Conservation (phyloP, 257 asterid species). For the Plantago elongata region DNA sequence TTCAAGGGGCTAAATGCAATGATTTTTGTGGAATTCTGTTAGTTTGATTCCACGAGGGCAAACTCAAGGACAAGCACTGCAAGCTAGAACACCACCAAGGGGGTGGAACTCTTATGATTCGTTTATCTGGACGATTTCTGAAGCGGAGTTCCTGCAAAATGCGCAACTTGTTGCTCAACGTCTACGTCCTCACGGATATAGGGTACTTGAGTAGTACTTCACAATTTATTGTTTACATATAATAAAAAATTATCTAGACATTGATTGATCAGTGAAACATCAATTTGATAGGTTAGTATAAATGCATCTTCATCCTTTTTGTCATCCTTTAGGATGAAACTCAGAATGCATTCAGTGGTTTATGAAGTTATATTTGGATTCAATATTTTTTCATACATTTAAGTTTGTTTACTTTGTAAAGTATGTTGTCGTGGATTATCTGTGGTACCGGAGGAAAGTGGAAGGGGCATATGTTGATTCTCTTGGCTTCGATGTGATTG, state of each 20-base stretch:
- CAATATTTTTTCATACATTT: not conserved
- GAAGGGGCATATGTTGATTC: slow-evolving; percentile 76
- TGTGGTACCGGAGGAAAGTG: slow-evolving; percentile 89
- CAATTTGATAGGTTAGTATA: too few species aligned
- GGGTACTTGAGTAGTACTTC: slow-evolving; percentile 38
- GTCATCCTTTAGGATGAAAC: too few species aligned
- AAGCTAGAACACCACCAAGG: slow-evolving; percentile 70
- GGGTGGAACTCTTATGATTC: slow-evolving; percentile 99
- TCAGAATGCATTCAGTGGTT: too few species aligned
- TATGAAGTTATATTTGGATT: too few species aligned
- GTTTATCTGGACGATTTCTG: slow-evolving; percentile 83
- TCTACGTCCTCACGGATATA: slow-evolving; percentile 61
- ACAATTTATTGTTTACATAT: not conserved
- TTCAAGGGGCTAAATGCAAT: not conserved
- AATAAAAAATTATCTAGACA: not conserved
- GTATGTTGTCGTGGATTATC: slow-evolving; percentile 98
- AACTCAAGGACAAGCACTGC: slow-evolving; percentile 30
- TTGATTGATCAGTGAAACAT: too few species aligned
- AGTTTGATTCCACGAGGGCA: slow-evolving; percentile 31
- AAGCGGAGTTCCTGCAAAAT: slow-evolving; percentile 72
- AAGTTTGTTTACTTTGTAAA: slow-evolving; percentile 22
- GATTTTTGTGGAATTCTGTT: slow-evolving; percentile 17
- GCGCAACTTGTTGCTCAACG: slow-evolving; percentile 64
- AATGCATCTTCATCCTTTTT: too few species aligned
- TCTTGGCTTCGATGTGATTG: slow-evolving; percentile 82